Conservation (phyloP, 1,284 basidiomycete genomes). For the Naganishia liquefaciens region DNA sequence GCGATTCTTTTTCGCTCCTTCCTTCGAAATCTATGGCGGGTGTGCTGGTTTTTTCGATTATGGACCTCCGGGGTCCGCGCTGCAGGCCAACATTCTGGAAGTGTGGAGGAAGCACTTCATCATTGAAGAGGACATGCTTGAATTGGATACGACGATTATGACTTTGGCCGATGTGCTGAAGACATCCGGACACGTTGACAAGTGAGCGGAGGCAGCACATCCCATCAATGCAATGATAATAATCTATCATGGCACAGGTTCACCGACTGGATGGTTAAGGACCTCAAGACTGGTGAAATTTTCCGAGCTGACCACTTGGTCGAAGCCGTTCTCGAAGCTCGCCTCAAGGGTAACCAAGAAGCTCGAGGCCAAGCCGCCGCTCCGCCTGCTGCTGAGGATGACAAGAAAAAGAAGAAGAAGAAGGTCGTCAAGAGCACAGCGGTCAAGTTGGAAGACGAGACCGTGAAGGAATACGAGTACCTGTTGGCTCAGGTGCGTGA, state of each 20-base stretch:
- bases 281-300: conserved; percentile 89
- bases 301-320: conserved; percentile 97
- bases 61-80: conserved; percentile 88
- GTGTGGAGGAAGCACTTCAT: conserved; percentile 99
- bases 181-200: conserved; percentile 95
- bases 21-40: conserved; percentile 99
- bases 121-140: conserved; percentile 97
- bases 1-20: conserved; percentile 96
- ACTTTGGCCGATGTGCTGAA: conserved; percentile 94
- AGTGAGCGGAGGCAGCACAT: conserved; percentile 49
- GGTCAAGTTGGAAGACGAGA: conserved; percentile 74
- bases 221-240: background rate
- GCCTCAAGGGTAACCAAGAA: conserved; percentile 86
- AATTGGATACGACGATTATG: conserved; percentile 98
- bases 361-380: conserved; percentile 69
- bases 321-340: conserved; percentile 85
- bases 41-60: conserved; percentile 90
- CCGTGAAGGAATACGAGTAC: conserved; percentile 75
- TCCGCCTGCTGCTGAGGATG: conserved; percentile 61
- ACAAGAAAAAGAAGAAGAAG: conserved; percentile 79
- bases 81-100: conserved; percentile 95
- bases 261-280: conserved; percentile 99
- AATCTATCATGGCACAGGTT: conserved; percentile 57
- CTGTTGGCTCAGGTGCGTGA: conserved; percentile 77
- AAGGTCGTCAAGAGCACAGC: conserved; percentile 74